Evolutionary conservation across 345 rosid genomes (phyloP).

Genomic region (Rhodomyrtus tomentosa): DNA sequence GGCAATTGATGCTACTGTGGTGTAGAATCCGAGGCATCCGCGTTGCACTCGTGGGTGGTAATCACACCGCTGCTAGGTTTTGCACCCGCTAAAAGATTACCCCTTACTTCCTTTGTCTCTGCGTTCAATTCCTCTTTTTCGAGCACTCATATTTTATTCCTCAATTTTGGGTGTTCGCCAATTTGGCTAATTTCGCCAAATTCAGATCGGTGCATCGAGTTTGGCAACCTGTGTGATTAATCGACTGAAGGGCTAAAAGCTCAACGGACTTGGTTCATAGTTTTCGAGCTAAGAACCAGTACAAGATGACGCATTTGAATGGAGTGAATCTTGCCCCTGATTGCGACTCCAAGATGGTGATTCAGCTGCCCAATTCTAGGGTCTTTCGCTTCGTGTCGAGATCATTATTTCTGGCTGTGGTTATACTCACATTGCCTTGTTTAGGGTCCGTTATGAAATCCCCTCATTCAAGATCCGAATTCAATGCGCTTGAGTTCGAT

Average conservation of each 20-base stretch:
- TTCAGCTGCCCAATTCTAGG: constrained; percentile 31
- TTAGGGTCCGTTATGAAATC: constrained; percentile 13
- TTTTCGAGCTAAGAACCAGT: constrained; percentile 1
- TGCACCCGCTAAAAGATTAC: constrained; percentile 32
- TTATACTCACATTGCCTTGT: constrained; percentile 24
- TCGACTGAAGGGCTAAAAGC: neutral
- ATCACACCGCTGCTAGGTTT: constrained; percentile 55
- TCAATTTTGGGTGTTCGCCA: constrained; percentile 7
- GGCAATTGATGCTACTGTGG: constrained; percentile 28
- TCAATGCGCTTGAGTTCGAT: neutral
- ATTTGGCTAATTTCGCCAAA: neutral
- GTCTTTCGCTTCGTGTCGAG: constrained; percentile 23
- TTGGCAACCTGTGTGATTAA: neutral
- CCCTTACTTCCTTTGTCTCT: neutral
- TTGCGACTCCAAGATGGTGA: constrained; percentile 15
- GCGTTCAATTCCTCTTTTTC: neutral
- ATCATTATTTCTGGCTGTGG: constrained; percentile 26
- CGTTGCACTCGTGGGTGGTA: constrained; percentile 51
- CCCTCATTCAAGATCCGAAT: neutral
- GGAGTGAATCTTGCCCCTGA: constrained; percentile 3
- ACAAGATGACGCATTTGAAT: constrained; percentile 4
- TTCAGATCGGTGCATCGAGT: neutral
- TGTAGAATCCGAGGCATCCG: constrained; percentile 22
- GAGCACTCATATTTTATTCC: neutral
- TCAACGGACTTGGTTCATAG: constrained; percentile 12